Conservation (phyloP, 495 filamentous ascomycete species). For the Niebla homalea region DNA sequence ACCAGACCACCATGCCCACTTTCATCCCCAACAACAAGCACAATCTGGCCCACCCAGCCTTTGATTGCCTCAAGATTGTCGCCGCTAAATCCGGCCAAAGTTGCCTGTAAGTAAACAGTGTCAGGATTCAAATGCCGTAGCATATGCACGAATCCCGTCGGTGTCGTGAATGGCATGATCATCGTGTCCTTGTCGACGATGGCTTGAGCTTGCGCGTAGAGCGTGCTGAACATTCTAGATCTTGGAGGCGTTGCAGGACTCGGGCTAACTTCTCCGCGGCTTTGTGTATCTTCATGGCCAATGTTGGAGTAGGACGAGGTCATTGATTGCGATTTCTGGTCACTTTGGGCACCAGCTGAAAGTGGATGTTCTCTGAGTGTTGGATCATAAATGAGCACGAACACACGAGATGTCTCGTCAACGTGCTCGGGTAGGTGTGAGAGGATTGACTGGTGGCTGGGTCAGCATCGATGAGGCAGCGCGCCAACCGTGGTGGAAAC, state of each 20-base stretch:
- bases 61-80: constrained; percentile 56
- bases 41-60: constrained; percentile 70
- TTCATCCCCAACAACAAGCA: constrained; percentile 76
- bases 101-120: constrained; percentile 73
- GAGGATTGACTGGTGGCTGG: constrained; percentile 56
- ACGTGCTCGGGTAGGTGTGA: constrained; percentile 70
- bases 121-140: constrained; percentile 71
- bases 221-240: constrained; percentile 47
- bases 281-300: constrained; percentile 57
- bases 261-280: constrained; percentile 47
- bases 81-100: constrained; percentile 57
- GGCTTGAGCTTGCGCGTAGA: constrained; percentile 60
- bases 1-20: constrained; percentile 73
- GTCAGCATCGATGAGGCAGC: background rate
- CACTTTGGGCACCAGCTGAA: constrained; percentile 30
- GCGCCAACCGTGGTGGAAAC: constrained; percentile 15
- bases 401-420: constrained; percentile 56
- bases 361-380: constrained; percentile 51
- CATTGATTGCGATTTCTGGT: constrained; percentile 46
- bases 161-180: constrained; percentile 77
- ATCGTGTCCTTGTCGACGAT: constrained; percentile 72
- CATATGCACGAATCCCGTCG: constrained; percentile 65
- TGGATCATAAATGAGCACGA: constrained; percentile 80
- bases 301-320: constrained; percentile 84
- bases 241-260: constrained; percentile 26